Conservation (phyloP, 2,329 filamentous ascomycete genomes). For the Cytospora paraplurivora region DNA sequence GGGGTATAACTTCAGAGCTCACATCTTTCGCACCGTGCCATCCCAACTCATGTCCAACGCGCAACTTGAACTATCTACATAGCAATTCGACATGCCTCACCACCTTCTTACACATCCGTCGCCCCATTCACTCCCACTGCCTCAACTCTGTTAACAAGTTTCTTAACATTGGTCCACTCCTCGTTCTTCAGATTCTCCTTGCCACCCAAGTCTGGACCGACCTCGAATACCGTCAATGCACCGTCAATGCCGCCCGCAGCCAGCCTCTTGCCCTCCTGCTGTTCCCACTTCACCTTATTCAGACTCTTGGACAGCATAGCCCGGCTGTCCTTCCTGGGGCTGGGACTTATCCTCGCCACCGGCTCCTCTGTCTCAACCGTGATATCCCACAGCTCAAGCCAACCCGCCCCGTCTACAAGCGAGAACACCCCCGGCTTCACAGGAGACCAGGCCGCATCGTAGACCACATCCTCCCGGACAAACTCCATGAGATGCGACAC, state of each 20-base stretch:
- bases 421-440: conserved; percentile 93
- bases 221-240: conserved; percentile 89
- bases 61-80: conserved; percentile 4
- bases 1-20: conserved; percentile 28
- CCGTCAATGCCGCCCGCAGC: conserved; percentile 93
- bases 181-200: conserved; percentile 80
- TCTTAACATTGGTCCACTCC: conserved; percentile 93
- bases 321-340: conserved; percentile 62
- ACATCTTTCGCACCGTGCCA: conserved; percentile 16
- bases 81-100: conserved; percentile 10
- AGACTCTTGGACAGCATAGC: conserved; percentile 80
- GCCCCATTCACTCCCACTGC: conserved; percentile 55
- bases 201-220: conserved; percentile 79
- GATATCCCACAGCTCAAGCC: conserved; percentile 93
- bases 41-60: conserved; percentile 17
- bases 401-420: conserved; percentile 89
- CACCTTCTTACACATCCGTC: conserved; percentile 40
- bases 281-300: conserved; percentile 95
- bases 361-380: conserved; percentile 92
- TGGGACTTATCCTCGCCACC: conserved; percentile 76
- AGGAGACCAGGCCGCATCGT: conserved; percentile 94
- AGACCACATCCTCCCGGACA: conserved; percentile 92
- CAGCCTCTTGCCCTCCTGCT: conserved; percentile 80
- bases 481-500: conserved; percentile 84
- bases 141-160: conserved; percentile 77